These are phyloP conservation scores for Gynandropsis gynandra DNA, from an alignment of 345 rosid species.

Conservation along the genomic window DNA sequence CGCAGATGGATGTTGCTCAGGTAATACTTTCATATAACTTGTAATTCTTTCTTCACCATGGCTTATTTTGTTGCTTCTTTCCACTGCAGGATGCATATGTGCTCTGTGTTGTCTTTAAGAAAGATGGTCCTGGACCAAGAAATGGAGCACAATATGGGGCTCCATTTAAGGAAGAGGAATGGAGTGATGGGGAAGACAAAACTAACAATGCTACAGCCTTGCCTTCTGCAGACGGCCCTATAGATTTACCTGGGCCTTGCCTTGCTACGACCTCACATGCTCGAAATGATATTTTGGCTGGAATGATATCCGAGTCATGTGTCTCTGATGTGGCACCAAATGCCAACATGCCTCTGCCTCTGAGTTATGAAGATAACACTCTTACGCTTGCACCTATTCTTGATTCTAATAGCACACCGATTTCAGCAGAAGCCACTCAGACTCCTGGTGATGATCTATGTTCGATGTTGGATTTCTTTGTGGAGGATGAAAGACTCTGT, in stretches of 20 bases:
- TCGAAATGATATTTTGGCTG: constrained; percentile 14
- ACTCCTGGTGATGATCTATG: constrained; percentile 15
- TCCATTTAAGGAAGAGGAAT: constrained; percentile 64
- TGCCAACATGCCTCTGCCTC: constrained; percentile 16
- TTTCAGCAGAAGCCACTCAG: constrained; percentile 13
- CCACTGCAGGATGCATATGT: constrained; percentile 44
- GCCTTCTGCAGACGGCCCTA: constrained; percentile 12
- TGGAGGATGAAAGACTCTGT: constrained; percentile 14
- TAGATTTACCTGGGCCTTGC: not conserved
- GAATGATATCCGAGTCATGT: constrained; percentile 23
- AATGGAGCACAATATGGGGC: constrained; percentile 79
- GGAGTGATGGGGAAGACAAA: constrained; percentile 38
- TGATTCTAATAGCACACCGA: constrained; percentile 1
- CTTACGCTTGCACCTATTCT: constrained; percentile 9
- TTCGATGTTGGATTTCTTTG: constrained; percentile 28
- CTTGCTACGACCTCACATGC: constrained; percentile 11
- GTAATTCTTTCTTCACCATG: not conserved
- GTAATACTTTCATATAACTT: constrained; percentile 8
- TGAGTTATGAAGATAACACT: constrained; percentile 10
- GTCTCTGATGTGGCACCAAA: constrained; percentile 23
- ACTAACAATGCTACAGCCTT: constrained; percentile 5
- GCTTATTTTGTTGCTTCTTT: not conserved
- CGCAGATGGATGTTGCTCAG: constrained; percentile 32
- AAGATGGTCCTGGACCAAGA: constrained; percentile 66
- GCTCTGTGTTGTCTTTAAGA: constrained; percentile 45